Conservation (phyloP, 169 alveolate species). For the Plasmodium chabaudi region DNA sequence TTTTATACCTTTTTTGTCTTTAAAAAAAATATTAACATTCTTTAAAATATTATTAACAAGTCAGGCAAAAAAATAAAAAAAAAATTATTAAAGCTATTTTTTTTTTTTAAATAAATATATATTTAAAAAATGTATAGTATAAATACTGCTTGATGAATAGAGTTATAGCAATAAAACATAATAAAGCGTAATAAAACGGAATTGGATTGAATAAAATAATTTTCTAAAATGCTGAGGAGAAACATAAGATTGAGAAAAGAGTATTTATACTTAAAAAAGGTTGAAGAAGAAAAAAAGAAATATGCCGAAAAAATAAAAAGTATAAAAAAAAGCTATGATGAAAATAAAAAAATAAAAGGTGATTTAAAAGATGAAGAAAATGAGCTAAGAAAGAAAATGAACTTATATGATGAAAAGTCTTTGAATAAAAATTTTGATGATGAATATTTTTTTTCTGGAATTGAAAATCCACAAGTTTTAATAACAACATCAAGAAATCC, state of each 20-base stretch:
- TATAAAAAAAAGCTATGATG: slow-evolving; percentile 91
- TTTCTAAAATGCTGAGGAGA: slow-evolving; percentile 91
- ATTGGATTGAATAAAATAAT: too few relatives aligned
- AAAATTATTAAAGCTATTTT: too few relatives aligned
- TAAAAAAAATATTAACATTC: too few relatives aligned
- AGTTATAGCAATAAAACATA: too few relatives aligned
- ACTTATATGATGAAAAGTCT: slow-evolving; percentile 90
- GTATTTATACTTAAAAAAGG: slow-evolving; percentile 92
- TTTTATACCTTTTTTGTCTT: too few relatives aligned
- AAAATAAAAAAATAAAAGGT: slow-evolving; percentile 90
- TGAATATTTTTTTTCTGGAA: slow-evolving; percentile 91
- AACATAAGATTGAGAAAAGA: slow-evolving; percentile 96
- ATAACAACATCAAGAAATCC: slow-evolving; percentile 98
- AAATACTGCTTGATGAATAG: too few relatives aligned
- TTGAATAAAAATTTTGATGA: slow-evolving; percentile 93
- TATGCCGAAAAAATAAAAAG: slow-evolving; percentile 89
- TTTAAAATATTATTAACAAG: too few relatives aligned
- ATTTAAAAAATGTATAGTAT: too few relatives aligned
- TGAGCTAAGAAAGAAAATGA: slow-evolving; percentile 86
- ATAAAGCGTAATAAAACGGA: too few relatives aligned
- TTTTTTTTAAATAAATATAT: too few relatives aligned
- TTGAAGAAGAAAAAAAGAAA: slow-evolving; percentile 91
- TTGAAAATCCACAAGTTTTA: slow-evolving; percentile 94
- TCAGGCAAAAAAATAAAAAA: too few relatives aligned
- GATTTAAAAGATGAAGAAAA: slow-evolving; percentile 88